Base-by-base conservation (phyloP, 768 basidiomycete species). In the Erythrobasidium yunnanense region DNA sequence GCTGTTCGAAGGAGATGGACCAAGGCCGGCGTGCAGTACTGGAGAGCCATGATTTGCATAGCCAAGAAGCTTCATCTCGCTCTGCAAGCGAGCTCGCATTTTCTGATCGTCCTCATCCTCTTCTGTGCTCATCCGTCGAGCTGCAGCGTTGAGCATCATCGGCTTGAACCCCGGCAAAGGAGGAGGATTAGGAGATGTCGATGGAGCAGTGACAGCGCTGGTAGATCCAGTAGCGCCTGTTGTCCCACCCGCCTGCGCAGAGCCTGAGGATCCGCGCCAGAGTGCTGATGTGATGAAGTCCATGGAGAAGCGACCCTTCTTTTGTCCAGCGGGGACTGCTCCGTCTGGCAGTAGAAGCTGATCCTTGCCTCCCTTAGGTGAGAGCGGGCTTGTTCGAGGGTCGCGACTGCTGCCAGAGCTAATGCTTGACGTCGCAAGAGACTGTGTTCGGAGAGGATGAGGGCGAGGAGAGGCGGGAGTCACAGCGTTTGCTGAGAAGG, bases 51-150 rank as follows among this genome's bases (percentile, higher is more conserved):
- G 17, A 33, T 17, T 27, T 54, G 23, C 4, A 47, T 53, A 5
- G 3, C 93, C 93, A 86, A 92, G 90, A 29, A 93, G 78, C 75
- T 90, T 88, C 87, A 97, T 87, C 27, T 90, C 89, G 17, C 89
- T 89, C 69, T 86, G 81, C 47, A 63, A 29, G 22, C 60, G 32
- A 30, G 25, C 69, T 34, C 2, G 56, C 25, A 57, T 71, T 66
- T 32, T 69, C 68, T 49, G 60, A 33, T 63, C 60, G 17, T 96
- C 90, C 66, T 96, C 93, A 72, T 97, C 92, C 76, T 96, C 92
- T 42, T 81, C 79, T 1, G 85, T 89, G 29, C 55, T 68, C 45
- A 20, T 47, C 53, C 35, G 66, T 81, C 77, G 1, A 82, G 81
- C 73, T 30, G 85, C 85, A 27, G 87, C 82, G 73, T 83, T 85